Evolutionary conservation across 2,329 filamentous ascomycete species (phyloP).

Genomic region (Phoma herbarum): DNA sequence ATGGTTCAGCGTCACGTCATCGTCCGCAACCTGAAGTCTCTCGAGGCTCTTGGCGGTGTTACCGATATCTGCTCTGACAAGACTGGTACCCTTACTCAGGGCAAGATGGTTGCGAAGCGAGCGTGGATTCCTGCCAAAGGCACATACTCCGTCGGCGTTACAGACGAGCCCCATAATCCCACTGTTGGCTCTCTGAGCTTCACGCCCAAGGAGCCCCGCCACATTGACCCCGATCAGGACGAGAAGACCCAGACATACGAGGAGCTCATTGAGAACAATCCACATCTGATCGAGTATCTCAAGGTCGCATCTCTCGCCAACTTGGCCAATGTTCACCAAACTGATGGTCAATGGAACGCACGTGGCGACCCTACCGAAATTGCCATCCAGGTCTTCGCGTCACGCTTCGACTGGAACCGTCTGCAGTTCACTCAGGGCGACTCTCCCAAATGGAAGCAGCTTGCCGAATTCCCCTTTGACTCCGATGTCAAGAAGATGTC

Average conservation of each 20-base stretch:
- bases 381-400: constrained; percentile 76
- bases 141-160: constrained; percentile 44
- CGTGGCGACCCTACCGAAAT: constrained; percentile 67
- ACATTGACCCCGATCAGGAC: constrained; percentile 42
- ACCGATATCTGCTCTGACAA: constrained; percentile 49
- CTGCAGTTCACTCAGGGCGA: constrained; percentile 57
- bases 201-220: constrained; percentile 37
- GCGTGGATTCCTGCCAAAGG: constrained; percentile 48
- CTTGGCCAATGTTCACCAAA: constrained; percentile 59
- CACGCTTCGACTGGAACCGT: constrained; percentile 68
- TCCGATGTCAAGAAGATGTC: constrained; percentile 80
- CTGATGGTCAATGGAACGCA: constrained; percentile 50
- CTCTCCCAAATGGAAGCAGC: constrained; percentile 39
- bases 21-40: constrained; percentile 47
- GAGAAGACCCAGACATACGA: constrained; percentile 33
- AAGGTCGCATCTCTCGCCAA: constrained; percentile 56
- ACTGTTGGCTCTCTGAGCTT: constrained; percentile 41
- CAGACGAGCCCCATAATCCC: constrained; percentile 44
- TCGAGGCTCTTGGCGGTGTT: constrained; percentile 50
- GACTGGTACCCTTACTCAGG: constrained; percentile 47
- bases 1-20: constrained; percentile 50
- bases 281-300: constrained; percentile 45
- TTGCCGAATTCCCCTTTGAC: constrained; percentile 76
- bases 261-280: constrained; percentile 40
- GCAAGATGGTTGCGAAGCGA: constrained; percentile 47